These are phyloP conservation scores for Botrytis squamosa DNA, from an alignment of 2,329 filamentous ascomycete species.

Conservation along the genomic window DNA sequence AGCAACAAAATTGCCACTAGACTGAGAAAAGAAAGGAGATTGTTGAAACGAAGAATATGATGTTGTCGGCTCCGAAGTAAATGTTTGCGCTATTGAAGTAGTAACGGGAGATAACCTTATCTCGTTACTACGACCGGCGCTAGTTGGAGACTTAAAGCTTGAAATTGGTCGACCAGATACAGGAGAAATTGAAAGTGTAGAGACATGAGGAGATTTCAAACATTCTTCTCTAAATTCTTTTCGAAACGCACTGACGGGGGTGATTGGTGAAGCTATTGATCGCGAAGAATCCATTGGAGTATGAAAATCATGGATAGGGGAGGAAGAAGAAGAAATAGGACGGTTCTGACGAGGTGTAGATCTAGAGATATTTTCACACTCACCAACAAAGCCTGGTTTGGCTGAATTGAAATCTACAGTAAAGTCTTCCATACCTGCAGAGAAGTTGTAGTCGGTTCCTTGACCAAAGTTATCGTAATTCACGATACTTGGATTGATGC, in stretches of 20 bases:
- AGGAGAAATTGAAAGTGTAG: constrained; percentile 40
- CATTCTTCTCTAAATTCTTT: constrained; percentile 28
- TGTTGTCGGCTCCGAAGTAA: constrained; percentile 27
- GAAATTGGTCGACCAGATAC: constrained; percentile 33
- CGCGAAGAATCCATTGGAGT: constrained; percentile 29
- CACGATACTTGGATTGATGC: constrained; percentile 38
- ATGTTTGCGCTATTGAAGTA: constrained; percentile 23
- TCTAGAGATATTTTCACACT: constrained; percentile 43
- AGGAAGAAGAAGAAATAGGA: constrained; percentile 34
- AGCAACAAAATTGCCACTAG: constrained; percentile 52
- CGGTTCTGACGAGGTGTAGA: constrained; percentile 35
- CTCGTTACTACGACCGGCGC: constrained; percentile 30
- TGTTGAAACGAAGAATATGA: constrained; percentile 33
- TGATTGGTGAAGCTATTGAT: constrained; percentile 35
- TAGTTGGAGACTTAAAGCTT: constrained; percentile 31
- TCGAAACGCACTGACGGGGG: constrained; percentile 31
- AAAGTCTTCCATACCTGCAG: constrained; percentile 41
- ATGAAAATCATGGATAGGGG: constrained; percentile 33
- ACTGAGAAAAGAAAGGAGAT: constrained; percentile 53
- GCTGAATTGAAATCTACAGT: constrained; percentile 42
- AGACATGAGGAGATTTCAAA: constrained; percentile 42
- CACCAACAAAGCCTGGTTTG: constrained; percentile 47
- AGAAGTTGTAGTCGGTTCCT: constrained; percentile 36
- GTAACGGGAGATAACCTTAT: constrained; percentile 30
- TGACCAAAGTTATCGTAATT: constrained; percentile 33